These are phyloP conservation scores for Linnemannia elongata DNA, from an alignment of 192 early-diverging fungal genomes.

Conservation along the genomic window DNA sequence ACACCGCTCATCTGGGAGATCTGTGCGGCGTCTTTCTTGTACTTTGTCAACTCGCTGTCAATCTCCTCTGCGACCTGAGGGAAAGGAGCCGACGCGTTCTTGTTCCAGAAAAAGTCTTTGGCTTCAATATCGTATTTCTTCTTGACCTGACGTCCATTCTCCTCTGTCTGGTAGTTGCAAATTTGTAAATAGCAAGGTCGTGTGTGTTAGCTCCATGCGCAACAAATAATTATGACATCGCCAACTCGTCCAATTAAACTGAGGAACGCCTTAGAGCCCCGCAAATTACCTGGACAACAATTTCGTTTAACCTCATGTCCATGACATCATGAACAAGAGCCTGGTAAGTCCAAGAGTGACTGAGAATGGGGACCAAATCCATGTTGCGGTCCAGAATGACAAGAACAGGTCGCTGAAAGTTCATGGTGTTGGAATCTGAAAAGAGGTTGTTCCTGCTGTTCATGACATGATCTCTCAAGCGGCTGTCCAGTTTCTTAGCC, in stretches of 20 bases:
- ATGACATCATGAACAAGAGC: conserved; percentile 96
- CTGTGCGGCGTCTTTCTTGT: conserved; percentile 95
- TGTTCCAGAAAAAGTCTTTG: conserved; percentile 94
- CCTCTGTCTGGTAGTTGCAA: conserved; percentile 59
- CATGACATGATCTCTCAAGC: conserved; percentile 92
- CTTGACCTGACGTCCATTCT: conserved; percentile 72
- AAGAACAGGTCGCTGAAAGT: conserved; percentile 84
- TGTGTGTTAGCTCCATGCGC: neutral
- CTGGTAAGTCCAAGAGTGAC: conserved; percentile 99
- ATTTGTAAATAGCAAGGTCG: neutral
- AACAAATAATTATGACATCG: neutral
- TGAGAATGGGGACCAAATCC: conserved; percentile 92
- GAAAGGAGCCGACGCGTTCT: conserved; percentile 93
- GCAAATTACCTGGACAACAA: conserved; percentile 72
- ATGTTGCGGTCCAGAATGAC: conserved; percentile 93
- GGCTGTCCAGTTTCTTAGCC: conserved; percentile 88
- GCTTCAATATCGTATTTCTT: conserved; percentile 91
- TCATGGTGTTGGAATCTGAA: conserved; percentile 69
- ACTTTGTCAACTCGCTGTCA: conserved; percentile 91
- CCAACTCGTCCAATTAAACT: neutral
- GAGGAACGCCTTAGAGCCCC: neutral
- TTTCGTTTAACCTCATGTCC: conserved; percentile 92
- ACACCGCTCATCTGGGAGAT: conserved; percentile 91
- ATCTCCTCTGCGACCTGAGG: conserved; percentile 98
- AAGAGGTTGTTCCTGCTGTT: conserved; percentile 92